Percentiles rank a stretch among this genome's conserved stretches.
Evolutionary conservation across 148 eudicot species (phyloP).

Genomic region (Chenopodium album): DNA sequence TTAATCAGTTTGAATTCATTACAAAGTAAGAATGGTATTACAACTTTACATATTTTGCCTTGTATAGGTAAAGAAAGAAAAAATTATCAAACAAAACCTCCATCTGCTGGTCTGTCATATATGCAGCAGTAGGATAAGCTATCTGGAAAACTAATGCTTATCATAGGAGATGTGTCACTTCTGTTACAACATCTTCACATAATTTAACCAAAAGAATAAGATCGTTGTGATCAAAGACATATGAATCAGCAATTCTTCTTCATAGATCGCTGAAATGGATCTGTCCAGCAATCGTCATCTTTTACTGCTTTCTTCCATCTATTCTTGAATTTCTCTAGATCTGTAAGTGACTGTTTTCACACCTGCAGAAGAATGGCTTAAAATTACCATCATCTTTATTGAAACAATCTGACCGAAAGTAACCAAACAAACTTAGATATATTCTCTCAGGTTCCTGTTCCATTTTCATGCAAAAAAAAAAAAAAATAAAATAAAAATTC

Average conservation of each 20-base stretch:
- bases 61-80: not conserved
- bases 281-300: constrained; percentile 55
- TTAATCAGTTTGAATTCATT: constrained; percentile 3
- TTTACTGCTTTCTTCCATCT: constrained; percentile 58
- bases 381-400: not conserved
- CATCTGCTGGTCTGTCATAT: constrained; percentile 4
- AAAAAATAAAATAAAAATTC: not conserved
- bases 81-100: constrained; percentile 1
- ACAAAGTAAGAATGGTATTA: constrained; percentile 16
- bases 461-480: not conserved
- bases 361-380: constrained; percentile 42
- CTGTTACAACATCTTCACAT: constrained; percentile 12
- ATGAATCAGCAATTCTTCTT: constrained; percentile 8
- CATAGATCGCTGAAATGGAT: constrained; percentile 42
- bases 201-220: constrained; percentile 8
- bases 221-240: not conserved
- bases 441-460: no score
- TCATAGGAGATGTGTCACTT: constrained; percentile 2
- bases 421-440: not conserved
- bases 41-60: constrained; percentile 7
- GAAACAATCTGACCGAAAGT: not conserved
- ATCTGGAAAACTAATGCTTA: not conserved
- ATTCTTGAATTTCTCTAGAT: constrained; percentile 50
- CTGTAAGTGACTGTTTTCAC: constrained; percentile 40
- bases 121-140: constrained; percentile 9